Evolutionary conservation across 2,329 filamentous ascomycete genomes (phyloP).

Genomic region (Cladosporium oxysporum): DNA sequence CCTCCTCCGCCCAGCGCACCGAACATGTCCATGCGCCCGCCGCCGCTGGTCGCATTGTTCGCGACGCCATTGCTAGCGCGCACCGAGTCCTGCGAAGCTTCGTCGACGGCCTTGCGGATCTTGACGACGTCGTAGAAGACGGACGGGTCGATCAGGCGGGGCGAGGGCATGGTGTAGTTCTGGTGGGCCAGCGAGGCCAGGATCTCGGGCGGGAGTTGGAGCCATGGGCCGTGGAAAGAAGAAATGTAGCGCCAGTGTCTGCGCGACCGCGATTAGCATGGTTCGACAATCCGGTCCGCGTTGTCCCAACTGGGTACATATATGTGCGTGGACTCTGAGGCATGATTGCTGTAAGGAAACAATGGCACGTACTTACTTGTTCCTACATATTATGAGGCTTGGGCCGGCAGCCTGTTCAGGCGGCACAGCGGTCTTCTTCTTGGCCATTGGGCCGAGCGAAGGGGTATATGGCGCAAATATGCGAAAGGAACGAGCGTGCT

Average conservation of each 20-base stretch:
- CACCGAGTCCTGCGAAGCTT: slow-evolving; percentile 75
- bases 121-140: slow-evolving; percentile 84
- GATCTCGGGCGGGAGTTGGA: slow-evolving; percentile 75
- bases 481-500: background rate
- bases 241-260: slow-evolving; percentile 87
- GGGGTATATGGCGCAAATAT: background rate
- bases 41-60: slow-evolving; percentile 59
- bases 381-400: slow-evolving; percentile 63
- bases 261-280: slow-evolving; percentile 20
- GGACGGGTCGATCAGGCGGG: slow-evolving; percentile 74
- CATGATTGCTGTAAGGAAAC: slow-evolving; percentile 9
- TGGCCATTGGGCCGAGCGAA: slow-evolving; percentile 8
- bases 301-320: background rate
- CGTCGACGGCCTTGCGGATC: slow-evolving; percentile 76
- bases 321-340: background rate
- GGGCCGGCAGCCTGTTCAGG: slow-evolving; percentile 41
- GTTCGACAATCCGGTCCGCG: too few species aligned
- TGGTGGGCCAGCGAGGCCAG: slow-evolving; percentile 76
- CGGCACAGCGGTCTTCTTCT: slow-evolving; percentile 11
- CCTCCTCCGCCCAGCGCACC: slow-evolving; percentile 49
- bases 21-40: slow-evolving; percentile 42
- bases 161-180: slow-evolving; percentile 75
- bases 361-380: slow-evolving; percentile 59
- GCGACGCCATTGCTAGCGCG: slow-evolving; percentile 74
- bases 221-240: slow-evolving; percentile 80